A percentile compares a stretch with the other conserved stretches of the same genome.
Conservation (phyloP, 2,329 filamentous ascomycete species). For the Colletotrichum graminicola region DNA sequence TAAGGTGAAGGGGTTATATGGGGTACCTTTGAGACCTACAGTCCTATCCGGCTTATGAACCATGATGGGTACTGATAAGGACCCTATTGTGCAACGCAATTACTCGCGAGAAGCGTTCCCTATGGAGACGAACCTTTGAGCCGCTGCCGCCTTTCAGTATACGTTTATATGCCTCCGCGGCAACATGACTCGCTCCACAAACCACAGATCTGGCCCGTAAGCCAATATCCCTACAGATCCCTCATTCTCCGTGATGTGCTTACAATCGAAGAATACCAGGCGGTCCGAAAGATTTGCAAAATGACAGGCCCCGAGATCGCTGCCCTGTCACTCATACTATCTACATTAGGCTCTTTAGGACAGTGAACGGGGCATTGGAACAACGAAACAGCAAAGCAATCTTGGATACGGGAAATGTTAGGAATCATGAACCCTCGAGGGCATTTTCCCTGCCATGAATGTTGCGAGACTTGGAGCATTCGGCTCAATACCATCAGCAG, state of each 20-base stretch:
- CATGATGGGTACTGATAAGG: no score
- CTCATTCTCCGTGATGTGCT: no score
- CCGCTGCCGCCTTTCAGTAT: neutral
- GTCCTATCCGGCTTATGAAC: no score
- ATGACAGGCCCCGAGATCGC: no score
- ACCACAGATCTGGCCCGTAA: constrained; percentile 46
- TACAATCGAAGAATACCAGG: no score
- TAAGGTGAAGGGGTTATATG: no score
- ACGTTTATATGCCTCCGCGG: constrained; percentile 42
- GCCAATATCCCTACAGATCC: constrained; percentile 39
- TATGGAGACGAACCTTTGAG: constrained; percentile 45
- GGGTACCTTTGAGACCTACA: no score
- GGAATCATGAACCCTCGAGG: neutral
- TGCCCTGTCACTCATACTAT: no score
- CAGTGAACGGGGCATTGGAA: neutral
- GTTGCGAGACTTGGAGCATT: neutral
- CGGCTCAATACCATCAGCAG: neutral
- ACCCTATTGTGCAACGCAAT: no score
- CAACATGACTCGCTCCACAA: constrained; percentile 42
- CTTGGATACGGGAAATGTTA: neutral
- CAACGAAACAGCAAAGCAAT: neutral
- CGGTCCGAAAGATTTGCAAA: no score
- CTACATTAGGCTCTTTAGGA: no score
- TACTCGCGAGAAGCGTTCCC: constrained; percentile 46
- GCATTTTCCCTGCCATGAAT: no score